A percentile compares a stretch with the other conserved stretches of the same genome.
These are phyloP conservation scores for Peronospora belbahrii DNA, from an alignment of 352 stramenopile species.

Conservation along the genomic window DNA sequence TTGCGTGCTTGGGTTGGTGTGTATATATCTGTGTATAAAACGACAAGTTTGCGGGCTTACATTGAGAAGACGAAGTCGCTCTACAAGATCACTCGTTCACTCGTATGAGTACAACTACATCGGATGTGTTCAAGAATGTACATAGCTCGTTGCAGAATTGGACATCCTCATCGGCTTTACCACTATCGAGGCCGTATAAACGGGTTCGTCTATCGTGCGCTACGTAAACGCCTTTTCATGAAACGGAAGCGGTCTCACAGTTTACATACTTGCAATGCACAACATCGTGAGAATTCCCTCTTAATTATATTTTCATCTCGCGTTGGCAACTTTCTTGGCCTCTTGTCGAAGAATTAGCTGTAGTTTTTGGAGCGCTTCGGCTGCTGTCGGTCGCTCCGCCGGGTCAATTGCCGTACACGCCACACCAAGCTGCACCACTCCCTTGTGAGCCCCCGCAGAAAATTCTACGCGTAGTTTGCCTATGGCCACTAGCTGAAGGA, in stretches of 20 bases:
- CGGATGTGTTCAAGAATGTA: conserved; percentile 22
- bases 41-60: no score
- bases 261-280: conserved; percentile 1
- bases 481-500: conserved; percentile 41
- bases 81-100: conserved; percentile 4
- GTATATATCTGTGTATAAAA: no score
- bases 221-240: conserved; percentile 19
- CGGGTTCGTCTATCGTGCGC: conserved; percentile 9
- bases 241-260: conserved; percentile 19
- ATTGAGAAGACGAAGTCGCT: neutral
- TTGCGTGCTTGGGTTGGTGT: no score
- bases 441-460: conserved; percentile 15
- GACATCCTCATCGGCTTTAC: conserved; percentile 1
- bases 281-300: conserved; percentile 16
- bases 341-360: conserved; percentile 31
- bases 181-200: conserved; percentile 15
- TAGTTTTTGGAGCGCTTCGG: conserved; percentile 30
- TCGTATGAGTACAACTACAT: conserved; percentile 27
- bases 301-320: conserved; percentile 28
- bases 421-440: conserved; percentile 26
- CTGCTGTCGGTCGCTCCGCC: conserved; percentile 29
- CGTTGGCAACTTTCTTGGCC: conserved; percentile 20
- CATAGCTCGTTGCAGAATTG: conserved; percentile 12
- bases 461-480: conserved; percentile 40
- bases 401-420: conserved; percentile 39